A percentile compares a stretch with the other conserved stretches of the same genome.
Evolutionary conservation across 208 protist species (phyloP).

Genomic region (Leishmania braziliensis): DNA sequence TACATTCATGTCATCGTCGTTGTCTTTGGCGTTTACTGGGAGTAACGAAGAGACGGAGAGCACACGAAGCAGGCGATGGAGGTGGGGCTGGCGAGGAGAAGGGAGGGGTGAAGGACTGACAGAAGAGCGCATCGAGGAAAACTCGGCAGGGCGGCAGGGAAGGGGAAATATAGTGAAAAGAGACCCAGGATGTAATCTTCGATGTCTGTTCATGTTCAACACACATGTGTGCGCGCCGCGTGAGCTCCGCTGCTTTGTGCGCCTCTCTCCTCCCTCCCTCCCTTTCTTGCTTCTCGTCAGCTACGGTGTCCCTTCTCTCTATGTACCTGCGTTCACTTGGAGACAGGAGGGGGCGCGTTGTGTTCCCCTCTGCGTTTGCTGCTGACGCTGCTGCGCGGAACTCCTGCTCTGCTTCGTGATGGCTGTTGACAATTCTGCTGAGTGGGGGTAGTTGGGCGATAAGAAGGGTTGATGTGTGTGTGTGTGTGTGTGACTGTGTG

Average conservation of each 20-base stretch:
- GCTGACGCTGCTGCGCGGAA: constrained; percentile 3
- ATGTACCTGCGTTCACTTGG: neutral
- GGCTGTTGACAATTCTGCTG: neutral
- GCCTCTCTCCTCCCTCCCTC: neutral
- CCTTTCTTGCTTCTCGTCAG: too few species aligned
- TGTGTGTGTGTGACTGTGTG: neutral
- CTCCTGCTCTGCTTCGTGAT: neutral
- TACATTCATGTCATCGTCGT: constrained; percentile 76
- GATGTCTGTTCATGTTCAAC: neutral
- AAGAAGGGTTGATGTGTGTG: neutral
- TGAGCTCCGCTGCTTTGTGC: neutral
- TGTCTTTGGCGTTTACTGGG: constrained; percentile 85
- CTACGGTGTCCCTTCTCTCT: neutral
- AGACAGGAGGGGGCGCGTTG: neutral
- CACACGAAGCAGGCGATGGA: neutral
- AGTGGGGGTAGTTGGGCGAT: neutral
- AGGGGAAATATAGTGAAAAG: neutral
- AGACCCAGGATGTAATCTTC: neutral
- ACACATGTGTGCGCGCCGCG: neutral
- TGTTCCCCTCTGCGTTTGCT: neutral
- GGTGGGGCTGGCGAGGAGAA: neutral
- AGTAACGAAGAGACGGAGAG: constrained; percentile 33
- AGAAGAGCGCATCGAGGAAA: neutral
- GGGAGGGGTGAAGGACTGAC: neutral
- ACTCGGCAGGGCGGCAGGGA: neutral